Evolutionary conservation across 2,329 filamentous ascomycete species (phyloP), one percentile per base, ranked within the genome.

Genomic region (Colletotrichum falcatum): DNA sequence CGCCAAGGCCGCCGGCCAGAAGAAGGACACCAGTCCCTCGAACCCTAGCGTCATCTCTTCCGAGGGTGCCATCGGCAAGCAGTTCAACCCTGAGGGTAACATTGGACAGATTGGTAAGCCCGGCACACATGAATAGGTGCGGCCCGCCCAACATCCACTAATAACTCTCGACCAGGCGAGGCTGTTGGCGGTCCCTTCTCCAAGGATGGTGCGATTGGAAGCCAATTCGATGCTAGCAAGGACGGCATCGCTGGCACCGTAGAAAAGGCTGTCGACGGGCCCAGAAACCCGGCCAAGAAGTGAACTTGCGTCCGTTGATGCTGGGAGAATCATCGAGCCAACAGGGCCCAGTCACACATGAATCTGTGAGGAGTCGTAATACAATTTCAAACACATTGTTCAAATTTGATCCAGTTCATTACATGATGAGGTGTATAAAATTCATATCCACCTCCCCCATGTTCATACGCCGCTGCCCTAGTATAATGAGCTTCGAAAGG

Each of bases 61-160:
- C 1, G 68, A 68, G 28, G 68, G 68, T 3, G 64, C 65, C 7
- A 63, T 71, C 20, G 68, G 68, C 37, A 67, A 63, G n/a, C 68
- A 71, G 1, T 71, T 71, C 64, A 71, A 71, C 59, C 68, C 68
- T 3, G 68, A 71, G 0, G 68, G 68, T 1, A 71, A 71, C 23
- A 44, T 71, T 8, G 68, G 68, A 8, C 64, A 71, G 53, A 71
- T 71, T 6, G 68, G 68, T 71, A 23, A 46, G 59, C 28, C 18
- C 0, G 18, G n/a, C 1, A 5, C 14, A 5, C 8, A 2, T 4
- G 2, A 3, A 7, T 1, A 7, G 1, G 2, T 20, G 9, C 30
- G 30, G 2, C 2, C 3, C 1, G 26, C 18, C 7, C 20, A 11
- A 8, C 5, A 3, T 23, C 8, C 2, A 8, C 30, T 37, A 16